Conservation (phyloP, 495 filamentous ascomycete species). For the Neurospora intermedia region DNA sequence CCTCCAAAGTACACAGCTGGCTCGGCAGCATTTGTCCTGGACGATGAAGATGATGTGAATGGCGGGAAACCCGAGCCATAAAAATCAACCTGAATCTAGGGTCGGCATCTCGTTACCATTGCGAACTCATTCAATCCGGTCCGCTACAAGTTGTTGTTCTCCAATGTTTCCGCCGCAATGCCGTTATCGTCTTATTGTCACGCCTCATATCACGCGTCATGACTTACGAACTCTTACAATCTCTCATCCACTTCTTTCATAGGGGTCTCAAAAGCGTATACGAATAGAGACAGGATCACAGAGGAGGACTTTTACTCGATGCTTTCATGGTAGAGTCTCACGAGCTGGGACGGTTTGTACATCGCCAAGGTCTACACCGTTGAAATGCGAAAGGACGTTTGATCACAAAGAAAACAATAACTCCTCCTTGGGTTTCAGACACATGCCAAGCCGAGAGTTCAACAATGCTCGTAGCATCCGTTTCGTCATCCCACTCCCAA, state of each 20-base stretch:
- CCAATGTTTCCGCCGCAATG: neutral
- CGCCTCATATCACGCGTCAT: neutral
- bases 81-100: neutral
- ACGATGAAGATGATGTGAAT: constrained; percentile 23
- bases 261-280: neutral
- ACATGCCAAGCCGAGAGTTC: neutral
- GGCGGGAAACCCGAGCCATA: neutral
- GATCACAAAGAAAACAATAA: neutral
- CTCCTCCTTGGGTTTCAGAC: neutral
- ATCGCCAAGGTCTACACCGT: neutral
- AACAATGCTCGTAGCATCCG: neutral
- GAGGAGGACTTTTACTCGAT: neutral
- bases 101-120: neutral
- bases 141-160: neutral
- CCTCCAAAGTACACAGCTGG: constrained; percentile 33
- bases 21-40: constrained; percentile 33
- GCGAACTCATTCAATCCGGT: neutral
- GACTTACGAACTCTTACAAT: neutral
- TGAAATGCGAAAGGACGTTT: neutral
- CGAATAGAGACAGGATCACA: neutral
- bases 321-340: neutral
- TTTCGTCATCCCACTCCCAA: neutral
- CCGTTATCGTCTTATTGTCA: neutral
- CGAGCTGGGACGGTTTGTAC: neutral
- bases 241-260: neutral